Evolutionary conservation across 2,329 filamentous ascomycete species (phyloP).

Genomic region (Stagonosporopsis cucurbitacearum): DNA sequence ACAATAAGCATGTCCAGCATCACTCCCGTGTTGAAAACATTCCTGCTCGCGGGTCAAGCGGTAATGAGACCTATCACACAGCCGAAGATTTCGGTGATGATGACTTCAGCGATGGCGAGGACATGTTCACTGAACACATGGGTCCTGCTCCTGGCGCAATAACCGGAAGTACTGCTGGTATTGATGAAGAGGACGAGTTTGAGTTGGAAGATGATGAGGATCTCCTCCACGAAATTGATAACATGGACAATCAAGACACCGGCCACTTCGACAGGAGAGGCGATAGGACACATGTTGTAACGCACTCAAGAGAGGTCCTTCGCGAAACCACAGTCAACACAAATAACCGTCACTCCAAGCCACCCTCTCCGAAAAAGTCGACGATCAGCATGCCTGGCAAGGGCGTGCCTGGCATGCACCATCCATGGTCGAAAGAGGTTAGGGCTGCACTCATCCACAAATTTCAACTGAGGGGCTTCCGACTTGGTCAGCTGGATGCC

Average conservation of each 20-base stretch:
- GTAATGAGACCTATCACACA: constrained; percentile 19
- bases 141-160: constrained; percentile 16
- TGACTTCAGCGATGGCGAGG: constrained; percentile 37
- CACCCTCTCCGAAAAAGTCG: constrained; percentile 39
- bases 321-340: constrained; percentile 40
- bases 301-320: constrained; percentile 34
- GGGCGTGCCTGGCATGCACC: constrained; percentile 51
- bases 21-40: constrained; percentile 14
- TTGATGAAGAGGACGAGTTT: constrained; percentile 40
- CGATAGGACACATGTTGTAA: constrained; percentile 26
- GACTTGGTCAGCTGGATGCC: constrained; percentile 89
- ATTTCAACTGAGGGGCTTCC: constrained; percentile 86
- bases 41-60: constrained; percentile 7
- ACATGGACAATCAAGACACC: constrained; percentile 50
- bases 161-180: not conserved
- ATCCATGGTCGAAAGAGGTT: constrained; percentile 85
- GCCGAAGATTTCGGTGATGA: constrained; percentile 34
- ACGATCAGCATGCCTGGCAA: constrained; percentile 34
- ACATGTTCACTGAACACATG: constrained; percentile 33
- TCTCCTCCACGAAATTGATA: constrained; percentile 50
- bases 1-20: constrained; percentile 27
- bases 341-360: constrained; percentile 21
- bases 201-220: constrained; percentile 40
- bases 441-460: constrained; percentile 78
- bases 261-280: constrained; percentile 39